phyloP scores from a whole-genome alignment of 805 yeast genomes.

The Nadsonia fulvescens region DNA sequence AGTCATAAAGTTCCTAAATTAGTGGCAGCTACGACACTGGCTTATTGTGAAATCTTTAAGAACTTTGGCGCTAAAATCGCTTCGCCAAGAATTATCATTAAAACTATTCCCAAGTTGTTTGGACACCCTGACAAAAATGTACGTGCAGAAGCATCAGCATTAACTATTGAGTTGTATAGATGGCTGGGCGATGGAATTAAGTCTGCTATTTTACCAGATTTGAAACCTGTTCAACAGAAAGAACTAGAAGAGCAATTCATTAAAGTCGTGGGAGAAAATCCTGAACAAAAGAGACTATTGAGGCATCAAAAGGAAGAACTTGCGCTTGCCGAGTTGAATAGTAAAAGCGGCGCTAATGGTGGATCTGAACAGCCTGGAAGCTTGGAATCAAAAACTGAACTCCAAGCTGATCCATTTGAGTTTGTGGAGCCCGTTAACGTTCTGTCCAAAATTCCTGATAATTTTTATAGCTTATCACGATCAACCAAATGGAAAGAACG shows the following conservation, averaged over 20 bases:
- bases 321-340: conserved; percentile 13
- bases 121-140: conserved; percentile 78
- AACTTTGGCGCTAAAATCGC: conserved; percentile 47
- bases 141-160: conserved; percentile 53
- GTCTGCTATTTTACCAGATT: conserved; percentile 39
- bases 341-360: conserved; percentile 10
- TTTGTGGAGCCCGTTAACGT: conserved; percentile 54
- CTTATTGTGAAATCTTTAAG: conserved; percentile 35
- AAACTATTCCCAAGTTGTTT: conserved; percentile 47
- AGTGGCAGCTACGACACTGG: conserved; percentile 46
- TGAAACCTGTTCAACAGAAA: conserved; percentile 85
- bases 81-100: conserved; percentile 38
- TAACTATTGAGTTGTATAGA: conserved; percentile 51
- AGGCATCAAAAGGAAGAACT: conserved; percentile 32
- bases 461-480: conserved; percentile 33
- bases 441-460: conserved; percentile 43
- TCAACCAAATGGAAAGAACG: conserved; percentile 84
- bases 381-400: conserved; percentile 17
- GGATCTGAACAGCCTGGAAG: too few relatives aligned
- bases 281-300: conserved; percentile 36
- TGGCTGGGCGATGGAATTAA: conserved; percentile 57
- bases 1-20: conserved; percentile 58
- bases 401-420: conserved; percentile 50
- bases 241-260: conserved; percentile 60
- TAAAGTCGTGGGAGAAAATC: conserved; percentile 20